Evolutionary conservation across 257 asterid genomes (phyloP).

Genomic region (Nicotiana knightiana): DNA sequence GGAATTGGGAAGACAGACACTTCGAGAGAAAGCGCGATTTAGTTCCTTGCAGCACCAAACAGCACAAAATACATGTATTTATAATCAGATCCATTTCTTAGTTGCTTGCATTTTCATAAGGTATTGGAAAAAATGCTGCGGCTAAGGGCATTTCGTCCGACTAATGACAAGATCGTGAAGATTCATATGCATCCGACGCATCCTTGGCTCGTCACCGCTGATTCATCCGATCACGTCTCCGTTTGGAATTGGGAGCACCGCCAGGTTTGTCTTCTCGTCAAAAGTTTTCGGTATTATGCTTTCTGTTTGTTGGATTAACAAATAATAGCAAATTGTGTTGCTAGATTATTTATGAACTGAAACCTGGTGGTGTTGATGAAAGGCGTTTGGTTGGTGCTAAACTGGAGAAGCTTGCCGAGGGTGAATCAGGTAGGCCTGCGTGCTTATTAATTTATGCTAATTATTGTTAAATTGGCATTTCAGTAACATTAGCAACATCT

Average conservation of each 20-base stretch:
- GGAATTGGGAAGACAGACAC: too few species aligned
- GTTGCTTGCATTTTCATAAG: neutral
- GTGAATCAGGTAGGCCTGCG: conserved; percentile 59
- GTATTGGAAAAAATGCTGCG: conserved; percentile 46
- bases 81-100: conserved; percentile 15
- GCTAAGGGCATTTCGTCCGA: conserved; percentile 88
- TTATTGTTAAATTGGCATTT: neutral
- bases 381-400: conserved; percentile 98
- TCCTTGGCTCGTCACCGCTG: conserved; percentile 98
- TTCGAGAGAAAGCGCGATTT: too few species aligned
- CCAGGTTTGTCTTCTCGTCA: conserved; percentile 44
- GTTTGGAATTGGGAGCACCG: conserved; percentile 99
- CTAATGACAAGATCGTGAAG: conserved; percentile 92
- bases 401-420: conserved; percentile 96
- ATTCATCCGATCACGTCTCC: conserved; percentile 98
- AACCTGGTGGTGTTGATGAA: conserved; percentile 98
- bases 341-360: conserved; percentile 92
- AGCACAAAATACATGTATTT: neutral
- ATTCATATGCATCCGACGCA: conserved; percentile 98
- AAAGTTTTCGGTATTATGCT: neutral
- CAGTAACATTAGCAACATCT: neutral
- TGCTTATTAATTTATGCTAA: neutral
- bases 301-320: neutral
- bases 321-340: neutral
- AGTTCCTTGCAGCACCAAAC: too few species aligned